phyloP scores from a whole-genome alignment of 345 rosid species.

The Eucalyptus decipiens region DNA sequence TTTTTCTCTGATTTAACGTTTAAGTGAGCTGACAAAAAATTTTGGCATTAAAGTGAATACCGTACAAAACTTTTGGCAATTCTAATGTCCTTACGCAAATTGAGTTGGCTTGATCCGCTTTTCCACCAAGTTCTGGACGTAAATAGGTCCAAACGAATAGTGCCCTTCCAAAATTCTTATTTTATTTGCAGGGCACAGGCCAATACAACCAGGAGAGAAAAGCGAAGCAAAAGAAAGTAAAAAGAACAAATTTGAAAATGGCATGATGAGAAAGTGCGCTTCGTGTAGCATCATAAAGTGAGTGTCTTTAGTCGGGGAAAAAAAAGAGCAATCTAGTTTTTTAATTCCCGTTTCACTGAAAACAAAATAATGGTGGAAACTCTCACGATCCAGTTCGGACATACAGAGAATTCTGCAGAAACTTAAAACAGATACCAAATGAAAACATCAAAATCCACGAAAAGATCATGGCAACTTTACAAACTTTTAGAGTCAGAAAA shows the following conservation, averaged over 20 bases:
- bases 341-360: neutral
- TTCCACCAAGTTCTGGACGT: neutral
- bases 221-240: neutral
- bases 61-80: too few species aligned
- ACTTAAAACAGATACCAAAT: neutral
- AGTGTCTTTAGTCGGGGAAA: neutral
- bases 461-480: neutral
- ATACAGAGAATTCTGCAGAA: neutral
- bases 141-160: neutral
- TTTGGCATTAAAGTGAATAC: fast-evolving
- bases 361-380: neutral
- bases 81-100: neutral
- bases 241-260: neutral
- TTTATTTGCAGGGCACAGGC: neutral
- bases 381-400: neutral
- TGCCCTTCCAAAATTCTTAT: neutral
- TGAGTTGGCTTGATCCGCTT: neutral
- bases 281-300: neutral
- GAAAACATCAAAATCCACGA: neutral
- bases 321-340: neutral
- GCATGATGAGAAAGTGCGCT: neutral
- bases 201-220: neutral
- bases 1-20: too few species aligned
- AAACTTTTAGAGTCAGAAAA: neutral
- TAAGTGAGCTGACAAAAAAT: too few species aligned